Evolutionary conservation across 495 filamentous ascomycete genomes (phyloP).

Genomic region (Chaetomium cochliodes): DNA sequence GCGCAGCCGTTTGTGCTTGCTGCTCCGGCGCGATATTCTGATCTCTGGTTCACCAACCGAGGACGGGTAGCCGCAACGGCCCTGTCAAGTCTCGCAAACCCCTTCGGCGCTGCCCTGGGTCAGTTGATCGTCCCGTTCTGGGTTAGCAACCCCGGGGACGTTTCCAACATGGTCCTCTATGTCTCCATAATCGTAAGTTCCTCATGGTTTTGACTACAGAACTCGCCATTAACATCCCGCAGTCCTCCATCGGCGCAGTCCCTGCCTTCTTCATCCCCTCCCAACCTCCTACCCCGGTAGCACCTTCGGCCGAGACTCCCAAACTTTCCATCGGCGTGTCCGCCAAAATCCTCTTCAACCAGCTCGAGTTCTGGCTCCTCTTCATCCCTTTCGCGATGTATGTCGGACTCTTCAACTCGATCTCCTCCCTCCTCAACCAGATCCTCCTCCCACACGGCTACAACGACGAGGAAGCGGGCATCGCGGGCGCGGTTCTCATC

Average conservation of each 20-base stretch:
- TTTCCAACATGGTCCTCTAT: constrained; percentile 83
- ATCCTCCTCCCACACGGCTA: constrained; percentile 82
- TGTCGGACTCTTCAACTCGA: constrained; percentile 89
- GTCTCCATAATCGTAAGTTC: constrained; percentile 74
- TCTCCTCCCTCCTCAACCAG: constrained; percentile 86
- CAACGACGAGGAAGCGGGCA: constrained; percentile 77
- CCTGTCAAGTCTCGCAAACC: constrained; percentile 78
- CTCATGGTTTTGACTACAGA: constrained; percentile 10
- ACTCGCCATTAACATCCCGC: constrained; percentile 9
- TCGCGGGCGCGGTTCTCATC: constrained; percentile 88
- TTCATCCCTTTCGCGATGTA: constrained; percentile 75
- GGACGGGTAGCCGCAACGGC: constrained; percentile 89
- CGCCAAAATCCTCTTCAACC: constrained; percentile 47
- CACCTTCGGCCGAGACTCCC: constrained; percentile 44
- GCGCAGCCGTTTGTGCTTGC: constrained; percentile 90
- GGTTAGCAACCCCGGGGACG: constrained; percentile 57
- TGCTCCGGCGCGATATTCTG: constrained; percentile 86
- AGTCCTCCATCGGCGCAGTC: constrained; percentile 69
- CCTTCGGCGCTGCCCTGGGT: constrained; percentile 81
- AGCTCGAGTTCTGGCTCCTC: constrained; percentile 72
- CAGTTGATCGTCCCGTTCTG: constrained; percentile 82
- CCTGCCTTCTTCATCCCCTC: constrained; percentile 86
- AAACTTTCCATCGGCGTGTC: constrained; percentile 55
- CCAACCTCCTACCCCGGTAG: constrained; percentile 69
- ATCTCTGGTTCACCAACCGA: constrained; percentile 86